Evolutionary conservation across 2,329 filamentous ascomycete genomes (phyloP).

Genomic region (Pyricularia pennisetigena): DNA sequence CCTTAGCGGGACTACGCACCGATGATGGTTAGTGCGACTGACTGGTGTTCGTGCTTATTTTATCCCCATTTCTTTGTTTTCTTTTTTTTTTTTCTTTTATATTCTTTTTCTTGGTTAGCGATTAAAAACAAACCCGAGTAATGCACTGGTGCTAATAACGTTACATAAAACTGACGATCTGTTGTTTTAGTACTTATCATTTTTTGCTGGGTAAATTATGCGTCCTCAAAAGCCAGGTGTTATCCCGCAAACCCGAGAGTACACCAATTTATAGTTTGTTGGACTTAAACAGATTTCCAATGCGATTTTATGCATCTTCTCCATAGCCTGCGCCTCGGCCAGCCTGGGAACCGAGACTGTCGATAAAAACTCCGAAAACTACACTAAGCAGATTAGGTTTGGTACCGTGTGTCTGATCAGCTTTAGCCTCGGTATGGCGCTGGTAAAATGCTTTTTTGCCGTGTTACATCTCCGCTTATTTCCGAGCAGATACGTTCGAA

Average conservation of each 20-base stretch:
- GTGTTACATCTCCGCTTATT: slow-evolving; percentile 9
- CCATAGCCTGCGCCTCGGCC: not conserved
- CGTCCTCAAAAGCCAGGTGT: too few relatives aligned
- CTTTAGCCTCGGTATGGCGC: slow-evolving; percentile 5
- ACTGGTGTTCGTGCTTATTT: too few relatives aligned
- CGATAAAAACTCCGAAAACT: not conserved
- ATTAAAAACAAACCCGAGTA: too few relatives aligned
- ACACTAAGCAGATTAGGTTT: not conserved
- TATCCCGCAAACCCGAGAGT: too few relatives aligned
- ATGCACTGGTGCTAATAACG: too few relatives aligned
- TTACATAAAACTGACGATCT: not conserved
- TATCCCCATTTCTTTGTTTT: too few relatives aligned
- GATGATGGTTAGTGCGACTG: too few relatives aligned
- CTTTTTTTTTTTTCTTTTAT: too few relatives aligned
- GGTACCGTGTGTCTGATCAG: not conserved
- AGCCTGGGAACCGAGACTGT: not conserved
- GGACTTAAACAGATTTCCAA: not conserved
- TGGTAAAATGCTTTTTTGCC: slow-evolving; percentile 8
- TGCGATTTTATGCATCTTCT: not conserved
- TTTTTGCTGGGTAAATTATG: not conserved
- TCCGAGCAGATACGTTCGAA: not conserved
- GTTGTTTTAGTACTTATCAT: not conserved
- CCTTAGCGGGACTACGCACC: too few relatives aligned
- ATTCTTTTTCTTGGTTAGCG: too few relatives aligned
- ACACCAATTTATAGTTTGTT: too few relatives aligned